Base-by-base conservation (phyloP, 352 stramenopile genomes). In the Pythium pyrilobum region DNA sequence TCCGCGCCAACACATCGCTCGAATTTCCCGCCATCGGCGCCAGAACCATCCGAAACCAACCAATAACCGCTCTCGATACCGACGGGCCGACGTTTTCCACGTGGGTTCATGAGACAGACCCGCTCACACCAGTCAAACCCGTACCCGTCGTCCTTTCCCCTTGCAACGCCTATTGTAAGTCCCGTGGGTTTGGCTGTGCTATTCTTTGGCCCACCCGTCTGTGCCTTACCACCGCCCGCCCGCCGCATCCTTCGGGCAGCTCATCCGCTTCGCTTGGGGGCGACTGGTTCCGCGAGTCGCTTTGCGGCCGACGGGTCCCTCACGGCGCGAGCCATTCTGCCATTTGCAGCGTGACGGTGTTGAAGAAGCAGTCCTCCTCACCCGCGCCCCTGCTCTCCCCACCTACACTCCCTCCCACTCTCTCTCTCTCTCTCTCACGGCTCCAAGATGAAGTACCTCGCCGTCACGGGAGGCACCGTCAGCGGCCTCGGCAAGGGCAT, bases 401-500 rank as follows among this genome's bases (percentile, higher is more conserved):
- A 15, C 40, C 27, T 25, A 16, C 28, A 24, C 38, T 28, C 33
- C 43, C 33, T 28, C n/a, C 10, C 18, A 16, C 46, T 8, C 45
- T 20, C 49, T 25, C 29, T 21, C 40, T 28, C 29, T 21, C 24
- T 4, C n/a, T 41, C 16, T 27, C 29, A 21, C n/a, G 25, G 21
- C 43, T 21, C 9, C 24, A 73, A 3, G 12, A 98, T 98, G 89
- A 99, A 99, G 80, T 98, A 98, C 66, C 85, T 99, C 62, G 89
- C 97, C 61, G 96, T 99, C 49, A 99, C 95, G 29, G 97, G 97
- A 54, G 97, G 97, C 62, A 98, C 98, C 13, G 89, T 99, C 44
- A 98, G 89, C 64, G 96, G 96, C n/a, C 82, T 99, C 39, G 97
- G 97, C 56, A 99, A 99, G 69, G 97, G 97, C 56, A 98, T 99